Conservation (phyloP, 257 asterid genomes). For the Cordia subcordata region DNA sequence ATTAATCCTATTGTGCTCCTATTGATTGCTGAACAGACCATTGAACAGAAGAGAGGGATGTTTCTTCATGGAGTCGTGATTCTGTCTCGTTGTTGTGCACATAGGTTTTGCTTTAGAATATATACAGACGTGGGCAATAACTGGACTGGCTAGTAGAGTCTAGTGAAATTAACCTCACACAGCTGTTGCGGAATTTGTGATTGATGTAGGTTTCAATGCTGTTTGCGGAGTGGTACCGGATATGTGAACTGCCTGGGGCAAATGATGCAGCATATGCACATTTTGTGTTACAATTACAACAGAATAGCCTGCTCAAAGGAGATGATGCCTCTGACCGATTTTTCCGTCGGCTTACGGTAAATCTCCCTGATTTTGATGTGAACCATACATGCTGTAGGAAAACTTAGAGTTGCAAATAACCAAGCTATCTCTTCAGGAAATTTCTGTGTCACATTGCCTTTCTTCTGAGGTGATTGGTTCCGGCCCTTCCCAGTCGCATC, state of each 20-base stretch:
- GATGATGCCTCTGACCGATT: slow-evolving; percentile 85
- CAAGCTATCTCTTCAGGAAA: slow-evolving; percentile 49
- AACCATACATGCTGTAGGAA: neutral
- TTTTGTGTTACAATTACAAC: slow-evolving; percentile 59
- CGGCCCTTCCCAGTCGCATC: slow-evolving; percentile 57
- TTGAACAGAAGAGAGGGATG: no score
- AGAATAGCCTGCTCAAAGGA: slow-evolving; percentile 82
- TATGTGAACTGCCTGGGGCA: slow-evolving; percentile 82
- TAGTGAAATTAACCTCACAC: neutral
- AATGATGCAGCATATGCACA: slow-evolving; percentile 72
- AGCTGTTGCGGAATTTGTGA: slow-evolving; percentile 4
- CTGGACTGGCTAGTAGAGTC: neutral
- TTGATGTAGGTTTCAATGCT: slow-evolving; percentile 54
- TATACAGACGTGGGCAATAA: no score
- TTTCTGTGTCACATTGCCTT: slow-evolving; percentile 83
- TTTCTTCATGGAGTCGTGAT: no score
- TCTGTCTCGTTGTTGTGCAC: no score
- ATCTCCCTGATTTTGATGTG: slow-evolving; percentile 2
- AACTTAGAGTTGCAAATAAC: slow-evolving; percentile 4
- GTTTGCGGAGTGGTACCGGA: slow-evolving; percentile 81
- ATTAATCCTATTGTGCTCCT: no score
- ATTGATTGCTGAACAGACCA: no score
- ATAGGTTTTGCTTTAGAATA: no score
- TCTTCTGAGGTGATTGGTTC: slow-evolving; percentile 73
- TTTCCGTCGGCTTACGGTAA: slow-evolving; percentile 76